Base-by-base conservation (phyloP, 1,139 yeast species). In the Cylindricascospora bacillispora region DNA sequence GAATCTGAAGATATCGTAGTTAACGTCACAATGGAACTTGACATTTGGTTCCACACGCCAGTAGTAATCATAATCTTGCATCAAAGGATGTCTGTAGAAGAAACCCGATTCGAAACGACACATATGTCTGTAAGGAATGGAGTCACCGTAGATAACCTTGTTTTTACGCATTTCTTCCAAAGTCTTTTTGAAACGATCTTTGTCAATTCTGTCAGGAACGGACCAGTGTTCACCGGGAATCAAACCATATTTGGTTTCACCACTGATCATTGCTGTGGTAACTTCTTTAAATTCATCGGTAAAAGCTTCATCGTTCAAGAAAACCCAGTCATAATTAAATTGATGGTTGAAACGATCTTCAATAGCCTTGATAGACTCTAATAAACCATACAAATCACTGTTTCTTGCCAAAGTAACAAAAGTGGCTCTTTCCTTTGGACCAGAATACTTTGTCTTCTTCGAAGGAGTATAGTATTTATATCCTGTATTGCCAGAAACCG, bases 41-140 rank as follows among this genome's bases (percentile, higher is more conserved):
- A 74, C 63, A 44, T 67, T 71, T 7, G 85, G 85, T 48, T 77
- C 85, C 35, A 77, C 82, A 57, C 85, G 64, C 86, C 85, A 77
- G 55, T 77, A 77, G 63, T 73, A 78, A 34, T 73, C 75, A 45
- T 73, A 74, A 3, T 67, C 67, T 13, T 60, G 58, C 57, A 78
- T 45, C 28, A 70, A 59, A 25, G 65, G 63, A 46, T 75, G 70
- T 51, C 73, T 67, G 62, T 71, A 76, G 57, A 77, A 76, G 44
- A 76, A 73, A 0, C 85, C 86, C 5, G 79, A 69, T 50, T 75
- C 79, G 50, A 64, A 77, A 41, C 86, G 65, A 54, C 85, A 77
- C 85, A 77, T 77, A 45, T 73, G 77, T 53, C 85, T 63, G 55
- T 76, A 77, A 13, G 77, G 59, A 33, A 62, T 62, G 11, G 71